These are phyloP conservation scores for Malus sylvestris DNA, from an alignment of 306 rosid genomes.

Conservation along the genomic window DNA sequence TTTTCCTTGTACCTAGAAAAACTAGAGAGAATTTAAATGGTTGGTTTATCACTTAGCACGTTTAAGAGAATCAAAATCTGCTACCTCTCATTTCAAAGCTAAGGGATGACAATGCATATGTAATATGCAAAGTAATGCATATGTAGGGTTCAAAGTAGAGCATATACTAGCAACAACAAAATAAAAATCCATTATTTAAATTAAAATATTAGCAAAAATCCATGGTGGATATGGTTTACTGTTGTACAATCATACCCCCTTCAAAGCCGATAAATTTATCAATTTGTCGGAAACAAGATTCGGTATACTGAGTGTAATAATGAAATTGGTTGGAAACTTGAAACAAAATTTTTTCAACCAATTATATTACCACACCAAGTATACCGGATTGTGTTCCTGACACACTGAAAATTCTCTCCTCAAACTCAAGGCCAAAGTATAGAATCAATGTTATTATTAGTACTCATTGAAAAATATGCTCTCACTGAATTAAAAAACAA, in stretches of 20 bases:
- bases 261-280: background rate
- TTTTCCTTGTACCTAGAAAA: background rate
- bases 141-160: background rate
- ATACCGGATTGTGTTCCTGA: too few species aligned
- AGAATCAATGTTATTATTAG: background rate
- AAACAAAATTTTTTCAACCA: too few species aligned
- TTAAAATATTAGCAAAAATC: background rate
- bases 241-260: background rate
- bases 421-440: background rate
- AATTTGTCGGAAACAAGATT: too few species aligned
- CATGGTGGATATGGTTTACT: slow-evolving; percentile 1
- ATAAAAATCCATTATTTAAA: background rate
- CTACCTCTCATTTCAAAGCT: background rate
- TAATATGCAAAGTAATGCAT: slow-evolving; percentile 8
- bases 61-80: slow-evolving; percentile 4
- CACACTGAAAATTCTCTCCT: too few species aligned
- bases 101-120: slow-evolving; percentile 3
- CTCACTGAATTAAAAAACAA: slow-evolving; percentile 24
- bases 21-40: background rate
- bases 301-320: too few species aligned
- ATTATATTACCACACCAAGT: too few species aligned
- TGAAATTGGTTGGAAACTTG: too few species aligned
- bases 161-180: background rate
- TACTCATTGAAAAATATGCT: slow-evolving; percentile 36
- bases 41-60: background rate